phyloP scores from a whole-genome alignment of 2,329 filamentous ascomycete genomes.

The Blastomyces silverae region DNA sequence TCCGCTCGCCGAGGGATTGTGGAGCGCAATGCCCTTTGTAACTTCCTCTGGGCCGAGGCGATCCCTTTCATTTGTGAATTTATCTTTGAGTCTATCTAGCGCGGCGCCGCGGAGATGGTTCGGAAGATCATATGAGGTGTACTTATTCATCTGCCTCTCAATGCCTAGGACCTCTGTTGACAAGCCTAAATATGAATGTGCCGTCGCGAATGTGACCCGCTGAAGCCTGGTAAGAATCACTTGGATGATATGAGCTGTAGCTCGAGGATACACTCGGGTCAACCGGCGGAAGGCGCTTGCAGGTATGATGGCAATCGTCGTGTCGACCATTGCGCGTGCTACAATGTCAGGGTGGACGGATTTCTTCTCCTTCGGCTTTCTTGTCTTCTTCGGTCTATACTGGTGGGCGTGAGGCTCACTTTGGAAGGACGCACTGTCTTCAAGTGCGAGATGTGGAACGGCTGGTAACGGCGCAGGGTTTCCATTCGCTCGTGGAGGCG shows the following conservation, averaged over 20 bases:
- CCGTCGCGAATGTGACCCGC: constrained; percentile 87
- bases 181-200: constrained; percentile 86
- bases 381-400: constrained; percentile 28
- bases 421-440: constrained; percentile 22
- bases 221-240: constrained; percentile 93
- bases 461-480: constrained; percentile 44
- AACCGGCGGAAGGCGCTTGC: constrained; percentile 89
- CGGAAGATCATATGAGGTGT: constrained; percentile 83
- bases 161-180: constrained; percentile 88
- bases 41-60: constrained; percentile 72
- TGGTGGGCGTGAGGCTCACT: constrained; percentile 31
- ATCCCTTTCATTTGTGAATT: constrained; percentile 79
- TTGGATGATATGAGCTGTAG: constrained; percentile 94
- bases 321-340: constrained; percentile 90
- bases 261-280: constrained; percentile 90
- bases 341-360: constrained; percentile 96
- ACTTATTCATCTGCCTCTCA: constrained; percentile 88
- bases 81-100: constrained; percentile 79
- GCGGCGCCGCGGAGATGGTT: constrained; percentile 82
- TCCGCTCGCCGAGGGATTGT: constrained; percentile 64
- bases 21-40: constrained; percentile 87
- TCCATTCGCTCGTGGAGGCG: constrained; percentile 22
- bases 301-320: constrained; percentile 96
- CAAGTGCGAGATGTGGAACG: constrained; percentile 68
- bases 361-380: constrained; percentile 43